Conservation (phyloP, 148 eudicot genomes). For the Limonium bicolor region DNA sequence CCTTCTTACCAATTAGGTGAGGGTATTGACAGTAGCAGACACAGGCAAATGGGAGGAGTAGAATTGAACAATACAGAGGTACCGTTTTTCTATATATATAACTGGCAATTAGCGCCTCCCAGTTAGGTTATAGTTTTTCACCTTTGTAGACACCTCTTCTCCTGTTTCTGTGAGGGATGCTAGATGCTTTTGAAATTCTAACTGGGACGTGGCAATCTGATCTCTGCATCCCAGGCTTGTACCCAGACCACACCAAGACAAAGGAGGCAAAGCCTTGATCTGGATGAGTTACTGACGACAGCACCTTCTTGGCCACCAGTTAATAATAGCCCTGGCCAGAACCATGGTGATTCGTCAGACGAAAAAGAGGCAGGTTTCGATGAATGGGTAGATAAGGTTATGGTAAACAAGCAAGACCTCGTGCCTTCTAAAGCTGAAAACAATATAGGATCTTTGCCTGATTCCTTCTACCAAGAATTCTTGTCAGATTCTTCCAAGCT, state of each 20-base stretch:
- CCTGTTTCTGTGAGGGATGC: too few relatives aligned
- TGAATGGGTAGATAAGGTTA: slow-evolving; percentile 97
- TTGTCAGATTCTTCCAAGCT: slow-evolving; percentile 43
- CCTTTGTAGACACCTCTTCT: background rate
- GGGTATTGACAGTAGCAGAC: slow-evolving; percentile 19
- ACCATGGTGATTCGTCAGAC: slow-evolving; percentile 28
- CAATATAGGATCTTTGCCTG: slow-evolving; percentile 25
- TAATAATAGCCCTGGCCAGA: slow-evolving; percentile 35
- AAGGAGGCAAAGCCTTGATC: slow-evolving; percentile 69
- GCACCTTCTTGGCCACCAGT: slow-evolving; percentile 90
- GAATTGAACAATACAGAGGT: slow-evolving; percentile 81
- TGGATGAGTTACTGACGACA: slow-evolving; percentile 67
- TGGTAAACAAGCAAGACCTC: slow-evolving; percentile 96
- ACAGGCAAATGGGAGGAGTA: slow-evolving; percentile 56
- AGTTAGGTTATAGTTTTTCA: background rate
- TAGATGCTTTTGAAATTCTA: background rate
- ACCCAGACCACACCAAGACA: slow-evolving; percentile 35
- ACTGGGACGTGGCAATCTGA: background rate
- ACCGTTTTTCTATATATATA: background rate
- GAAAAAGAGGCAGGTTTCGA: slow-evolving; percentile 69
- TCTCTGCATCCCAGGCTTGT: slow-evolving; percentile 25
- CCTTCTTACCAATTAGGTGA: slow-evolving; percentile 21
- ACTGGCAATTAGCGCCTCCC: background rate
- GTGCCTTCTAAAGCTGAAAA: slow-evolving; percentile 24
- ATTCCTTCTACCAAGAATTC: slow-evolving; percentile 53